Evolutionary conservation across 441 rosid species (phyloP).

Genomic region (Pelargonium cotyledonis): DNA sequence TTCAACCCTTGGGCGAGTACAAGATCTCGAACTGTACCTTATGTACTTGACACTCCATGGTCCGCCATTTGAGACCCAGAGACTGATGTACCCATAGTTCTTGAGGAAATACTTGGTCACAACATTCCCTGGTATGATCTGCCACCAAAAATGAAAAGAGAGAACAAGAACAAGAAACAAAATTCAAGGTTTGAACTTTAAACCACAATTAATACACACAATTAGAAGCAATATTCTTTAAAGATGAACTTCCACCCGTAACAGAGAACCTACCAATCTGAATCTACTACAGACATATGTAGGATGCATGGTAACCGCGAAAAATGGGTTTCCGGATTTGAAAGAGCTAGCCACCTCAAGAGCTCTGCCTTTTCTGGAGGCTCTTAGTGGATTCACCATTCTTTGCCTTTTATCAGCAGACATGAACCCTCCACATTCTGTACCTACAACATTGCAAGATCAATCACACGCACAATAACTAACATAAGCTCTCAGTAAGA

Average conservation of each 20-base stretch:
- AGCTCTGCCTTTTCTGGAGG: not conserved
- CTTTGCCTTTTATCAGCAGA: not conserved
- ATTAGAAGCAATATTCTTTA: too few species aligned
- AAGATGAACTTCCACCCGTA: too few species aligned
- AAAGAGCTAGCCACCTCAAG: not conserved
- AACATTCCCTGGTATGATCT: not conserved
- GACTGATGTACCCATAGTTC: not conserved
- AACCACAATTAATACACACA: not conserved
- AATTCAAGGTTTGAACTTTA: not conserved
- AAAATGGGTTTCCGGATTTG: constrained; percentile 2
- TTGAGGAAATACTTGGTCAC: not conserved
- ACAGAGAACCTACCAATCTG: constrained; percentile 1
- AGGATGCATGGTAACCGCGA: not conserved
- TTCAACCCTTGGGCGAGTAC: not conserved
- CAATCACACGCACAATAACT: not conserved
- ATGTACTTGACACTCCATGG: not conserved
- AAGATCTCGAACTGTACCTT: not conserved
- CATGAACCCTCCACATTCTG: not conserved
- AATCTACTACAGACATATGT: not conserved
- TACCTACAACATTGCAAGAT: not conserved
- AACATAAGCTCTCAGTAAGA: not conserved
- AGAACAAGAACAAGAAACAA: not conserved
- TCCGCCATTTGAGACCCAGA: not conserved
- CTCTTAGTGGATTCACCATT: not conserved
- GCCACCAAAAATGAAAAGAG: not conserved